Evolutionary conservation across 495 filamentous ascomycete genomes (phyloP), one percentile per base, ranked within the genome.

Genomic region (Aspergillus funiculosus): DNA sequence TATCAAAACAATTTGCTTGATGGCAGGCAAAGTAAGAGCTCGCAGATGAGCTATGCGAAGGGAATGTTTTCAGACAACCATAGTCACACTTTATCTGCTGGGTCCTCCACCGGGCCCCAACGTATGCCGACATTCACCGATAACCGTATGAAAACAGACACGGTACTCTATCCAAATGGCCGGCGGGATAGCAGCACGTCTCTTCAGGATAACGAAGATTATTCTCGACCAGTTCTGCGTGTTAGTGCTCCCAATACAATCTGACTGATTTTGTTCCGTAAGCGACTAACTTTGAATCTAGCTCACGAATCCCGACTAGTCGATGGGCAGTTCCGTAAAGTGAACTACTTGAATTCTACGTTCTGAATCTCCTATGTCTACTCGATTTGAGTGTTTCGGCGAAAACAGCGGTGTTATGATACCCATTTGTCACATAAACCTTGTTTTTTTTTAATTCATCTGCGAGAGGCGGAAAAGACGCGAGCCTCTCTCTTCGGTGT

Each of bases 131-230:
- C 62, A 8, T 73, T 69, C 41, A 73, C 66, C 19, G 70, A 73
- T 44, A 68, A 63, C 46, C 70, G 70, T 39, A 51, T 72, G 63
- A 70, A 68, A 35, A 62, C 64, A 15, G 63, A 70, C 46, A 61
- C 68, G 2, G 52, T 63, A 10, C 58, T 76, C 34, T 71, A 65
- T 44, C 62, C 67, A 35, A 66, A 74, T 39, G 76, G 71, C 26
- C 64, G 64, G 27, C 72, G 72, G 14, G 59, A 72, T 35, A 79
- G 75, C 53, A 65, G 68, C 24, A 57, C 67, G 15, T 78, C 75
- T 28, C 69, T 79, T 24, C 69, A 72, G 38, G 76, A 79, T 40
- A 72, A 78, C 36, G 72, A 74, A 53, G 76, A 79, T 51, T 79
- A 79, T 57, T 77, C 75, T 25, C 67, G 76, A 29, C 76, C 73